Base-by-base conservation (phyloP, 495 filamentous ascomycete species). In the Penicillium egyptiacum region DNA sequence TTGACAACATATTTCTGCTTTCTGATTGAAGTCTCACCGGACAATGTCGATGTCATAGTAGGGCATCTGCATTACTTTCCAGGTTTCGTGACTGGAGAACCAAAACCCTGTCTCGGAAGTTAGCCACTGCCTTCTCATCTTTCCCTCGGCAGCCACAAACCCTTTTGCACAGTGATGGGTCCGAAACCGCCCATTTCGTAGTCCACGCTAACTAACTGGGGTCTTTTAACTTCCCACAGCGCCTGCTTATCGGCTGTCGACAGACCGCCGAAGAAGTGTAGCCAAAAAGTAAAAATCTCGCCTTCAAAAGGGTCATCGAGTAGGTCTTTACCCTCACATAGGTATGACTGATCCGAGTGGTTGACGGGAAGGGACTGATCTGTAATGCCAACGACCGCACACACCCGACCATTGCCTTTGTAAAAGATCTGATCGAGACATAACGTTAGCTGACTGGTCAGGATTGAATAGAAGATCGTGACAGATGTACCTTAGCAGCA, bases 41-140 rank as follows among this genome's bases (percentile, higher is more conserved):
- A 72, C 54, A 33, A 74, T 58, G 28, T 65, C 59, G 47, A 72
- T 57, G 33, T 72, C 66, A 35, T 63, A 70, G 45, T 74, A 71
- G 4, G 71, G 70, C 68, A 74, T 66, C 51, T 74, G 66, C 61
- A 74, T 60, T 5, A 68, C 63, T 51, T 74, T 74, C 70, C 67
- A 74, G 42, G 61, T 58, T 52, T 74, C 70, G 44, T 72, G 71
- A 22, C 59, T 64, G 25, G 71, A 72, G 59, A 71, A 71, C 68
- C 68, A 74, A 46, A 58, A 70, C 55, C 67, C 65, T 67, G 26
- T 30, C n/a, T 23, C 12, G 11, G 10, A 16, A 33, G 6, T 46
- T 16, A 28, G 43, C 2, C 26, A 28, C 12, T 30, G 23, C n/a
- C 31, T 19, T 37, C 9, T 5, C 8, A 17, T 22, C 8, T 25